phyloP scores from a whole-genome alignment of 768 basidiomycete species.

The Chiua virens region DNA sequence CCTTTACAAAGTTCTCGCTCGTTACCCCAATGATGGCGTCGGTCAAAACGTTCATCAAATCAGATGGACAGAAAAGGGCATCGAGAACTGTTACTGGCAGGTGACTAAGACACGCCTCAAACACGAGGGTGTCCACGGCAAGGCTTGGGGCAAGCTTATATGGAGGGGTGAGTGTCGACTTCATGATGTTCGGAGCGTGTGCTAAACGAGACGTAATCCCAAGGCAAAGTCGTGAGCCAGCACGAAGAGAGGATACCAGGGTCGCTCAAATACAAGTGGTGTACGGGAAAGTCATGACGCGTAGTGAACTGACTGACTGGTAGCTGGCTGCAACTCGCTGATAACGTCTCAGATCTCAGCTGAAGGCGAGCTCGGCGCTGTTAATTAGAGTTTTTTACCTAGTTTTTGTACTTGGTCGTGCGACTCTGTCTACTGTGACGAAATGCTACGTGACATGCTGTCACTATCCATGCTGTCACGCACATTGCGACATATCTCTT shows the following conservation, averaged over 20 bases:
- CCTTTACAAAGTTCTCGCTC: constrained; percentile 71
- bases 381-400: no score
- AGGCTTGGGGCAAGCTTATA: constrained; percentile 76
- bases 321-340: background rate
- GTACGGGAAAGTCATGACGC: constrained; percentile 43
- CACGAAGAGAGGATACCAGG: constrained; percentile 66
- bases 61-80: constrained; percentile 71
- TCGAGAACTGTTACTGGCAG: constrained; percentile 69
- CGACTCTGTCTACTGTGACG: background rate
- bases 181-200: background rate
- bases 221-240: constrained; percentile 62
- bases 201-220: constrained; percentile 7
- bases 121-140: constrained; percentile 71
- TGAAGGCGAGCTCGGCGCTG: no score
- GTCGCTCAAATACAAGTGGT: constrained; percentile 75
- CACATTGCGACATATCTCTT: background rate
- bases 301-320: constrained; percentile 4
- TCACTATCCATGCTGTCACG: constrained; percentile 15
- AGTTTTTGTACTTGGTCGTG: background rate
- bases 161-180: constrained; percentile 65
- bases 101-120: constrained; percentile 74
- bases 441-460: background rate
- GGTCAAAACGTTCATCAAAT: constrained; percentile 70
- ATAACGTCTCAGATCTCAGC: background rate
- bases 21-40: constrained; percentile 63